These are phyloP conservation scores for Cercospora berteroae DNA, from an alignment of 2,329 filamentous ascomycete genomes.

Conservation along the genomic window DNA sequence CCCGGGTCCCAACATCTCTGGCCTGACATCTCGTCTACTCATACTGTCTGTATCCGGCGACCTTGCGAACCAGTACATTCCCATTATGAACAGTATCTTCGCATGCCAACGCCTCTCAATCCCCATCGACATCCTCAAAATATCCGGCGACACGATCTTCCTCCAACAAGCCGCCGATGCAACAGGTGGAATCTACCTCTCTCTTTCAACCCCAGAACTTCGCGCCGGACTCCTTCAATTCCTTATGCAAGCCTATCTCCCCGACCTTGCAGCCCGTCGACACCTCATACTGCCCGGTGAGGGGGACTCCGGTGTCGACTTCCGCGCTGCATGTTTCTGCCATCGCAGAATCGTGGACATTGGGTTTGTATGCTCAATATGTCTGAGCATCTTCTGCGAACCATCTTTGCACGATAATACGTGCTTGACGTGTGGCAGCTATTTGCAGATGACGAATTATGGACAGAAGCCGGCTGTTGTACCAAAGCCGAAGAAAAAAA, in stretches of 20 bases:
- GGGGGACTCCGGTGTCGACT: slow-evolving; percentile 78
- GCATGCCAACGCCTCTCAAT: slow-evolving; percentile 85
- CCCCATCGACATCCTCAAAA: slow-evolving; percentile 85
- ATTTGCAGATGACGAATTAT: slow-evolving; percentile 72
- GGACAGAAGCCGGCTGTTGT: slow-evolving; percentile 75
- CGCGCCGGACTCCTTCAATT: slow-evolving; percentile 74
- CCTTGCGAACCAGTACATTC: slow-evolving; percentile 86
- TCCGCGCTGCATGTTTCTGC: slow-evolving; percentile 97
- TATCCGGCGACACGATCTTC: slow-evolving; percentile 84
- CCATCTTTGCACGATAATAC: slow-evolving; percentile 58
- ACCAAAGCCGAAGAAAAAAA: slow-evolving; percentile 76
- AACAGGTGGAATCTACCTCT: slow-evolving; percentile 68
- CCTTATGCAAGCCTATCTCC: slow-evolving; percentile 89
- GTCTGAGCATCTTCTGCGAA: slow-evolving; percentile 86
- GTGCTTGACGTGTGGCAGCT: slow-evolving; percentile 81
- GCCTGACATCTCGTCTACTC: slow-evolving; percentile 77
- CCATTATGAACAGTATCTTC: slow-evolving; percentile 98
- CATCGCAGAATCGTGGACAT: slow-evolving; percentile 87
- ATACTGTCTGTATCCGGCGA: slow-evolving; percentile 87
- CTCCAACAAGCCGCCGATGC: slow-evolving; percentile 85
- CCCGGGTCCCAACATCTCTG: slow-evolving; percentile 39
- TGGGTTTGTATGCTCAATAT: slow-evolving; percentile 94
- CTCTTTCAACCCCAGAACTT: slow-evolving; percentile 39
- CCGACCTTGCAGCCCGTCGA: slow-evolving; percentile 63
- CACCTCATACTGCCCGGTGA: slow-evolving; percentile 71